Evolutionary conservation across 345 rosid genomes (phyloP).

Genomic region (Populus ilicifolia): DNA sequence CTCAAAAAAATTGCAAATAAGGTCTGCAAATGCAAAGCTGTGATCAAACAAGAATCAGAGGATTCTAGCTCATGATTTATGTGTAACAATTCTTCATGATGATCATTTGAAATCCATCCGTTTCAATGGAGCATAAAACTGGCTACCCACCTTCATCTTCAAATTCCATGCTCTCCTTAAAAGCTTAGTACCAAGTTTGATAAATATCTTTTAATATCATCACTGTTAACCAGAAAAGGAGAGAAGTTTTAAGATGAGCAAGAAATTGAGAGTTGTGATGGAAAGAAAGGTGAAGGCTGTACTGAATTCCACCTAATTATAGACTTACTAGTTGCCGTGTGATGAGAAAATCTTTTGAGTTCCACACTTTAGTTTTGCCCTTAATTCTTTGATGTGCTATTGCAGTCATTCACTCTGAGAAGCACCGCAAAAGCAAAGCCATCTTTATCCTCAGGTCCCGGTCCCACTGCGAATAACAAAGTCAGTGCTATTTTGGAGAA

Average conservation of each 20-base stretch:
- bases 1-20: neutral
- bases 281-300: neutral
- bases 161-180: neutral
- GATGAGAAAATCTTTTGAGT: neutral
- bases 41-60: neutral
- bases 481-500: conserved; percentile 82
- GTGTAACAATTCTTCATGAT: neutral
- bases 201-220: neutral
- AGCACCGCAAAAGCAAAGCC: conserved; percentile 47
- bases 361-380: neutral
- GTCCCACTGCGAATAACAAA: conserved; percentile 45
- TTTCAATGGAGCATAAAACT: neutral
- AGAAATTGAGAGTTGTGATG: neutral
- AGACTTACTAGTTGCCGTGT: neutral
- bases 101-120: neutral
- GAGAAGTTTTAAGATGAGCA: neutral
- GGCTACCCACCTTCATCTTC: neutral
- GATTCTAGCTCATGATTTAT: neutral
- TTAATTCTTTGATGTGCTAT: neutral
- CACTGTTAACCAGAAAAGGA: neutral
- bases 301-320: neutral
- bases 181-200: neutral
- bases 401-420: conserved; percentile 74
- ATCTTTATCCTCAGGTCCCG: conserved; percentile 36
- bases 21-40: neutral